These are phyloP conservation scores for Halocafeteria seosinensis DNA, from an alignment of 108 stramenopile genomes.

Conservation along the genomic window DNA sequence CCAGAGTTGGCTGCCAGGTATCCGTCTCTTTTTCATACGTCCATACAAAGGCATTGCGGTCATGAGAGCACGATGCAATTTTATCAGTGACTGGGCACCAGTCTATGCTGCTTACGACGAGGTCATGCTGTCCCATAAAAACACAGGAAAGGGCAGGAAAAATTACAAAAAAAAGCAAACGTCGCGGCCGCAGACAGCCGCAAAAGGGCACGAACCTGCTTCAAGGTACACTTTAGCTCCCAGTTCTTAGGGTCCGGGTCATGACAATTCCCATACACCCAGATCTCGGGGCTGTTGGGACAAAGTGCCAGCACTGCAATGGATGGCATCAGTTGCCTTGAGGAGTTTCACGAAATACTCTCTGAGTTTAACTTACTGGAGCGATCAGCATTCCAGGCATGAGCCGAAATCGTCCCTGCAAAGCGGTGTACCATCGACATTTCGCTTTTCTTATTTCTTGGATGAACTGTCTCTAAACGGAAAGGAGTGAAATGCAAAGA, in stretches of 20 bases:
- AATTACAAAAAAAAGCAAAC: neutral
- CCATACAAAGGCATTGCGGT: conserved; percentile 50
- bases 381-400: conserved; percentile 21
- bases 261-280: conserved; percentile 1
- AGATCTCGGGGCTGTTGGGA: conserved; percentile 27
- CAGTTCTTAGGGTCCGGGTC: conserved; percentile 18
- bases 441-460: too few species aligned
- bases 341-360: too few species aligned
- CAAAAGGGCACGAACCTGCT: conserved; percentile 7
- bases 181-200: neutral
- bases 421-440: neutral
- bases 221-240: conserved; percentile 11
- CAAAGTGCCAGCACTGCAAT: conserved; percentile 27
- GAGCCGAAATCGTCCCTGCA: neutral
- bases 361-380: too few species aligned
- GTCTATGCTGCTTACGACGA: conserved; percentile 37
- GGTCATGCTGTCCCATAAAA: conserved; percentile 21
- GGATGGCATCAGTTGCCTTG: too few species aligned
- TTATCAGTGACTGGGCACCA: conserved; percentile 40
- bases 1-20: conserved; percentile 31
- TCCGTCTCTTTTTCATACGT: conserved; percentile 16
- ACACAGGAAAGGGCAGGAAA: neutral
- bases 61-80: conserved; percentile 47
- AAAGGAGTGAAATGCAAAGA: too few species aligned
- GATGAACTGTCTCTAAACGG: too few species aligned